Evolutionary conservation across 371 early-diverging fungal species (phyloP).

Genomic region (Mortierella sp.): DNA sequence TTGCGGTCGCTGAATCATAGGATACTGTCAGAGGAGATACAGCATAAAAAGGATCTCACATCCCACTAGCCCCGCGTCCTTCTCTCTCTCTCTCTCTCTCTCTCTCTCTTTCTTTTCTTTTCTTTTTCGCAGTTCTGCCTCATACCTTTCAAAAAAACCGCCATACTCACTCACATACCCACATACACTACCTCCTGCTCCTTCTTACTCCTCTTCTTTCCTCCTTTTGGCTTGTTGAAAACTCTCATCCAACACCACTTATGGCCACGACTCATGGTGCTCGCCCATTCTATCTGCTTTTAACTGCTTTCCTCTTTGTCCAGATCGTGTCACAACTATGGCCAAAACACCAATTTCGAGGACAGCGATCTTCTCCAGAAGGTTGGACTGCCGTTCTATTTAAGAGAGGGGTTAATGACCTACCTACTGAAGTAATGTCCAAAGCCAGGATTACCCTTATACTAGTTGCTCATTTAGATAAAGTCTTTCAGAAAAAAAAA

Average conservation of each 20-base stretch:
- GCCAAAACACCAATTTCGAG: slow-evolving; percentile 12
- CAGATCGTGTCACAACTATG: slow-evolving; percentile 23
- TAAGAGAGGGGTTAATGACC: slow-evolving; percentile 9
- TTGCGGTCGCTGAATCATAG: too few relatives aligned
- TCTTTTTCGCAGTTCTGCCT: not conserved
- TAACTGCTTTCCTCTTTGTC: slow-evolving; percentile 25
- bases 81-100: slow-evolving; percentile 1
- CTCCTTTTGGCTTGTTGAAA: not conserved
- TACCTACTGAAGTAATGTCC: too few relatives aligned
- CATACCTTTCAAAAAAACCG: too few relatives aligned
- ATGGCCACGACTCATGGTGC: slow-evolving; percentile 10
- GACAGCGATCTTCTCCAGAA: not conserved
- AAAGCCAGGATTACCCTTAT: too few relatives aligned
- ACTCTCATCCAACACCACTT: not conserved
- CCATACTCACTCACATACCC: not conserved
- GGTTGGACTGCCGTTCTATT: slow-evolving; percentile 6
- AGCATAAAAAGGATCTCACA: slow-evolving; percentile 4
- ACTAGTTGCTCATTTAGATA: too few relatives aligned
- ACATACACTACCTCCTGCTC: not conserved
- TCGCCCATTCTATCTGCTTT: slow-evolving; percentile 22
- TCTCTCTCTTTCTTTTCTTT: not conserved
- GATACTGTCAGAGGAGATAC: too few relatives aligned
- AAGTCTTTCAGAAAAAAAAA: too few relatives aligned
- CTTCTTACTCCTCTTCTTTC: not conserved
- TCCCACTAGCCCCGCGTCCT: not conserved